Base-by-base conservation (phyloP, 306 rosid genomes). In the Pterocarpus macrocarpus region DNA sequence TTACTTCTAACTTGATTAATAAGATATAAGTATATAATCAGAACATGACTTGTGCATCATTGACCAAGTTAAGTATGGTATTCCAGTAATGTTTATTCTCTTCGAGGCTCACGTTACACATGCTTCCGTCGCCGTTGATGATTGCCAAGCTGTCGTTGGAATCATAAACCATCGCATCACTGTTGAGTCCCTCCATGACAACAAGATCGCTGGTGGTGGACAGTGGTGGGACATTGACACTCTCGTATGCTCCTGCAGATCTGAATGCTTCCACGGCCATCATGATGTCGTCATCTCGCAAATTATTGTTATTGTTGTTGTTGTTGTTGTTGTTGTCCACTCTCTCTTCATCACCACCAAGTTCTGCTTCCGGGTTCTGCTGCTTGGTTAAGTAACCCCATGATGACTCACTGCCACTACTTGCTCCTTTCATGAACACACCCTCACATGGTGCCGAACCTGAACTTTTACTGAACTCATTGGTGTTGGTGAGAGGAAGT, bases 81-180 rank as follows among this genome's bases (percentile, higher is more conserved):
- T 80, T 80, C 91, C 91, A 85, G 57, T 82, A 88, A 80, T 82
- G 82, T 77, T 80, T 88, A 11, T 64, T 81, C 50, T 81, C 88
- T 12, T 88, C 85, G 55, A 80, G 49, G 73, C 64, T 84, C 49
- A 66, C 80, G 66, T 33, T 71, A 32, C 78, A 80, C 38, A 49
- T 59, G 55, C 74, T 81, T 81, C 77, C 80, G 17, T 81, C 71
- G 2, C 70, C 77, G 5, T 75, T 75, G 4, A 63, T 34, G 49
- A 80, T 62, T 61, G 28, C 79, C 69, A 79, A 2, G 73, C 47
- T 52, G n/a, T 72, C 80, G 47, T 41, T 81, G 52, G 77, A 36
- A 2, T 69, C 81, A 12, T 58, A 82, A 59, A 69, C 44, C 77
- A 68, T 3, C 1, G 34, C 74, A 30, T 52, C 35, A 47, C 53